These are phyloP conservation scores for Vitis hybrid DNA, from an alignment of 177 flowering plant genomes.

Conservation along the genomic window DNA sequence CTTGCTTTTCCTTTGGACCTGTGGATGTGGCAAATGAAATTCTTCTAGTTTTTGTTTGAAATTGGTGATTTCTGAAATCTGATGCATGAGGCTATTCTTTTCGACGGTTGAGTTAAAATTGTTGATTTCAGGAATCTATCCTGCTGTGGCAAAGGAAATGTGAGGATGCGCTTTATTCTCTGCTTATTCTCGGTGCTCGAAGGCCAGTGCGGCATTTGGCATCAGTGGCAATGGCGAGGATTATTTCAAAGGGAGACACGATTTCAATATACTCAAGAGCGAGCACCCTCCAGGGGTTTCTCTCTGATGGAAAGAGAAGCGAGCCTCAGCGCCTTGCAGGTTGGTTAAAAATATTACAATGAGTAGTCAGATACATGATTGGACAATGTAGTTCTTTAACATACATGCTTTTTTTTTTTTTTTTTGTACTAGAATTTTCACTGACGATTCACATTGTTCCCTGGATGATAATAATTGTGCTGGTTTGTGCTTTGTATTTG, in stretches of 20 bases:
- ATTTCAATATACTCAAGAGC: conserved; percentile 94
- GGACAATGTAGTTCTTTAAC: too few species aligned
- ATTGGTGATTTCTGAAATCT: neutral
- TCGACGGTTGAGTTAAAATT: neutral
- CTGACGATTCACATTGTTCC: too few species aligned
- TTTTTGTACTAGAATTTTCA: too few species aligned
- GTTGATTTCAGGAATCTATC: conserved; percentile 67
- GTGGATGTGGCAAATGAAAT: neutral
- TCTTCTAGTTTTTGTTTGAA: neutral
- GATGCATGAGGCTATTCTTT: neutral
- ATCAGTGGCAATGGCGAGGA: conserved; percentile 84
- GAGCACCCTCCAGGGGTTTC: conserved; percentile 90
- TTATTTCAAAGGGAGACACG: conserved; percentile 80
- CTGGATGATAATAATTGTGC: too few species aligned
- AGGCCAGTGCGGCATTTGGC: conserved; percentile 94
- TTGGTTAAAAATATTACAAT: conserved; percentile 28
- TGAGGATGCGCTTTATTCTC: conserved; percentile 86
- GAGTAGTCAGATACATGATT: neutral
- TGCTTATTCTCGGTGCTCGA: conserved; percentile 81
- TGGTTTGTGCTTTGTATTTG: too few species aligned
- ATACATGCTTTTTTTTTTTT: too few species aligned
- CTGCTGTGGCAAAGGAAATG: conserved; percentile 92
- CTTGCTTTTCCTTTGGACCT: neutral
- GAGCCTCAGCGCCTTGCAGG: conserved; percentile 86
- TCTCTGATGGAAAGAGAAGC: conserved; percentile 81